Conservation (phyloP, 2,329 filamentous ascomycete genomes). For the Xylariaceae sp. region DNA sequence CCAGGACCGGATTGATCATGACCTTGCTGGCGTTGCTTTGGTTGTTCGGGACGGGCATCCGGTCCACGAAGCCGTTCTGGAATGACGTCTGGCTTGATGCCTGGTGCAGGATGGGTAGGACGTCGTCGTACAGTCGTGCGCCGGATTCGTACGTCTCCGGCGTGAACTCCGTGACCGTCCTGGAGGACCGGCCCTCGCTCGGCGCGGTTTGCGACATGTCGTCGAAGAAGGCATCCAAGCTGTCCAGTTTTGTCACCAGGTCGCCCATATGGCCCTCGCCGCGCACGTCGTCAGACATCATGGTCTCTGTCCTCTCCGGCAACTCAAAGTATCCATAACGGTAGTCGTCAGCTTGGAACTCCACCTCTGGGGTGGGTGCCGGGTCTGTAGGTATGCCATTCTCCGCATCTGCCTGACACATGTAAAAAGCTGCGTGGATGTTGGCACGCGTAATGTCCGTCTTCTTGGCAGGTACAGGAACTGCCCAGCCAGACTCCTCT, state of each 20-base stretch:
- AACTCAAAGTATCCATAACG: slow-evolving; percentile 71
- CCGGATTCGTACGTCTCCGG: slow-evolving; percentile 63
- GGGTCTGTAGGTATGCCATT: slow-evolving; percentile 51
- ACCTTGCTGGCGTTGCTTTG: slow-evolving; percentile 52
- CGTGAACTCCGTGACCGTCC: slow-evolving; percentile 57
- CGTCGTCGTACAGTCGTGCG: slow-evolving; percentile 85
- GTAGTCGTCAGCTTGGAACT: slow-evolving; percentile 87
- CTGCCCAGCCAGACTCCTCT: slow-evolving; percentile 91
- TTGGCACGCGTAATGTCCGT: slow-evolving; percentile 81
- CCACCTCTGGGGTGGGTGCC: slow-evolving; percentile 73
- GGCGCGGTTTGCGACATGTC: slow-evolving; percentile 55
- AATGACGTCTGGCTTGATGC: slow-evolving; percentile 76
- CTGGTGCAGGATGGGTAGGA: slow-evolving; percentile 80
- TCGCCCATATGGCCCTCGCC: slow-evolving; percentile 72
- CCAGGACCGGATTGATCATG: slow-evolving; percentile 45
- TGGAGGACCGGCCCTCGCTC: slow-evolving; percentile 53
- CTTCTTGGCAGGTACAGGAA: slow-evolving; percentile 85
- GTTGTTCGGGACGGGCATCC: slow-evolving; percentile 54
- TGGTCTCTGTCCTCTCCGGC: slow-evolving; percentile 72
- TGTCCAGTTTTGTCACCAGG: slow-evolving; percentile 71
- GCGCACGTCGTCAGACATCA: slow-evolving; percentile 79
- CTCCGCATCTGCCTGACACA: slow-evolving; percentile 63
- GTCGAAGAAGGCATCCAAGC: slow-evolving; percentile 75
- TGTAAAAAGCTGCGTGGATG: slow-evolving; percentile 94
- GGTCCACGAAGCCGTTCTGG: slow-evolving; percentile 81